Conservation (phyloP, 2,329 filamentous ascomycete species). For the Pestalotiopsis fici region DNA sequence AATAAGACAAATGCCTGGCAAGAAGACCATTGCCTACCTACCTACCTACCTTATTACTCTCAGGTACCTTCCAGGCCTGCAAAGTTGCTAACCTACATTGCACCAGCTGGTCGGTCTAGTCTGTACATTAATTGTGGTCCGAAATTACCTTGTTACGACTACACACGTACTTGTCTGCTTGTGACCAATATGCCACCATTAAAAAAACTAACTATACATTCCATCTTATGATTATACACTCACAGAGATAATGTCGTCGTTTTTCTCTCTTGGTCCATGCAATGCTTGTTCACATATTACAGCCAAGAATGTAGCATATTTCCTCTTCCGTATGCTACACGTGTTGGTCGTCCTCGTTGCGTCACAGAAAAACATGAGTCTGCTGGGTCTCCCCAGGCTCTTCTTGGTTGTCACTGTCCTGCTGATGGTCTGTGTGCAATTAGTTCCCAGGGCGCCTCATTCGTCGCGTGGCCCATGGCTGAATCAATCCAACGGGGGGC, state of each 20-base stretch:
- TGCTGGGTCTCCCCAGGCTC: background rate
- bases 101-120: background rate
- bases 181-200: no score
- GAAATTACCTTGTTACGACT: background rate
- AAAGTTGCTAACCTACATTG: background rate
- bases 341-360: background rate
- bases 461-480: background rate
- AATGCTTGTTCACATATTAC: background rate
- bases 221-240: no score
- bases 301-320: background rate
- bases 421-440: background rate
- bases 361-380: background rate
- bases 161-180: no score
- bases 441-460: background rate
- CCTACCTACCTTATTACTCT: background rate
- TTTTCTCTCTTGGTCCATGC: background rate
- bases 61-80: background rate
- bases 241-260: background rate
- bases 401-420: constrained; percentile 1
- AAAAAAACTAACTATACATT: no score
- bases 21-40: background rate
- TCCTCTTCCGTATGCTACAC: background rate
- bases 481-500: background rate
- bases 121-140: background rate
- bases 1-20: background rate